Evolutionary conservation across 2,329 filamentous ascomycete genomes (phyloP).

Genomic region (Pyrenophora seminiperda): DNA sequence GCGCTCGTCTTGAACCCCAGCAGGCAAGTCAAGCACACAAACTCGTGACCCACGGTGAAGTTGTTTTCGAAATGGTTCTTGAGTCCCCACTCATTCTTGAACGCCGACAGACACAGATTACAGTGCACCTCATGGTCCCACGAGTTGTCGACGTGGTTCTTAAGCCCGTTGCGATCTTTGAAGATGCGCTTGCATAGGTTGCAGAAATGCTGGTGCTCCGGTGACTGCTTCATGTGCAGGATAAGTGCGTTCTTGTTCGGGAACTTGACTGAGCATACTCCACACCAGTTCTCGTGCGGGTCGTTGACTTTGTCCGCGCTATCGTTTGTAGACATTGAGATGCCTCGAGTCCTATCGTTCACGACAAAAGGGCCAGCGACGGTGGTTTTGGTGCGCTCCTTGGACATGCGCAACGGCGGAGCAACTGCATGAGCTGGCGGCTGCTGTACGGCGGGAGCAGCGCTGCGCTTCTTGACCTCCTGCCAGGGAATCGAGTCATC

Average conservation of each 20-base stretch:
- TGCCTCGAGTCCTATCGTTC: conserved; percentile 10
- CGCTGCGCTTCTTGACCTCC: conserved; percentile 30
- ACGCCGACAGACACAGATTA: conserved; percentile 44
- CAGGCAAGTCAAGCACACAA: conserved; percentile 37
- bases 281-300: conserved; percentile 40
- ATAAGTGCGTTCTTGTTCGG: conserved; percentile 29
- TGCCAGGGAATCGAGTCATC: conserved; percentile 35
- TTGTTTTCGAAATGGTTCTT: conserved; percentile 46
- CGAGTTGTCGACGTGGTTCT: conserved; percentile 44
- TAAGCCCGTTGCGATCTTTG: conserved; percentile 41
- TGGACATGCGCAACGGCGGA: neutral
- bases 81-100: conserved; percentile 40
- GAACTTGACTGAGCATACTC: conserved; percentile 35
- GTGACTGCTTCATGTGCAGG: conserved; percentile 33
- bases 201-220: conserved; percentile 40
- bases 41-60: conserved; percentile 33
- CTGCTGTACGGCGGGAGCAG: conserved; percentile 6
- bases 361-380: neutral
- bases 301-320: conserved; percentile 22
- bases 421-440: neutral
- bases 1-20: conserved; percentile 28
- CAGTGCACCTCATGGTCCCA: conserved; percentile 35
- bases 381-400: no score
- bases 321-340: conserved; percentile 6
- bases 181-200: conserved; percentile 45